phyloP scores from a whole-genome alignment of 192 early-diverging fungal species.

The Podila verticillata region DNA sequence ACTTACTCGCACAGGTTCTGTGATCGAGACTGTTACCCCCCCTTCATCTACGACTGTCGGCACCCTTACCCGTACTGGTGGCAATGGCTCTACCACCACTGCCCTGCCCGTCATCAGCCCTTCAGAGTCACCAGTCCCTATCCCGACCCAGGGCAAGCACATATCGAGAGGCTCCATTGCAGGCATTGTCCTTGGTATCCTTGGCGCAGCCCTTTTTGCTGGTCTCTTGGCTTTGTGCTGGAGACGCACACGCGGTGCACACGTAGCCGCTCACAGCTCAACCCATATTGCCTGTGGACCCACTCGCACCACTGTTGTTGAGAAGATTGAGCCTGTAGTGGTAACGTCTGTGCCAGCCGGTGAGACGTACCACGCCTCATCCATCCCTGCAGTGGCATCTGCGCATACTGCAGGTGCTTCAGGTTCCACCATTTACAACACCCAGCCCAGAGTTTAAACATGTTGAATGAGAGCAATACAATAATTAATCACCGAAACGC shows the following conservation, averaged over 20 bases:
- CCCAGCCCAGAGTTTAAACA: constrained; percentile 8
- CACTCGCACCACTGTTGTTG: constrained; percentile 10
- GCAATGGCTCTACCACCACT: not conserved
- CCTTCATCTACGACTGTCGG: not conserved
- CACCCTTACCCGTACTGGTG: not conserved
- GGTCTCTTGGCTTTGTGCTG: constrained; percentile 24
- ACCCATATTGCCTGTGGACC: constrained; percentile 2
- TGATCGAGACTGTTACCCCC: not conserved
- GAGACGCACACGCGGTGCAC: constrained; percentile 11
- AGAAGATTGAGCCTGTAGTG: constrained; percentile 44
- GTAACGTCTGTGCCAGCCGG: constrained; percentile 9
- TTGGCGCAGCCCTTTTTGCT: constrained; percentile 8
- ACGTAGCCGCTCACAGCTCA: not conserved
- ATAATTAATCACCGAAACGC: not conserved
- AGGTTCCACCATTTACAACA: not conserved
- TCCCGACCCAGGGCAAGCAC: not conserved
- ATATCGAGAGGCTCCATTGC: constrained; percentile 26
- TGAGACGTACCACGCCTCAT: constrained; percentile 7
- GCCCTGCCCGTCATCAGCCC: not conserved
- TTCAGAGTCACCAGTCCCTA: not conserved
- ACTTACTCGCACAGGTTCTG: too few relatives aligned
- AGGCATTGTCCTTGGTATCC: constrained; percentile 23
- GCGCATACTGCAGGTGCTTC: not conserved
- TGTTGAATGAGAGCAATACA: too few relatives aligned
- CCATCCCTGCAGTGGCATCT: too few relatives aligned